phyloP scores from a whole-genome alignment of 1,284 basidiomycete genomes.

The Rhodotorula sp. region DNA sequence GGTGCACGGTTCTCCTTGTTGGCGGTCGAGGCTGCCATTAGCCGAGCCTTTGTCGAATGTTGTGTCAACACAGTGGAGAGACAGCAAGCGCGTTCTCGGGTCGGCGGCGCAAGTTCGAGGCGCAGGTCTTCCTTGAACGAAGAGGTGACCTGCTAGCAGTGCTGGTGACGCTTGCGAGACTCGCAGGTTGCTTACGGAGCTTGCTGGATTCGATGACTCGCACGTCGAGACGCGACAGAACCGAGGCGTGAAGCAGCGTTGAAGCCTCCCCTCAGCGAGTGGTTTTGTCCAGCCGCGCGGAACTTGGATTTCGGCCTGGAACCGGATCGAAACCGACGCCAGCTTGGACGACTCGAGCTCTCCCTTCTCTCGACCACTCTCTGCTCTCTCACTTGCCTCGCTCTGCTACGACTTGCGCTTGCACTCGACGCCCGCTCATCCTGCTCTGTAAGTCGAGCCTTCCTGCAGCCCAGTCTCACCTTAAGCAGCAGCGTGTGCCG shows the following conservation, averaged over 20 bases:
- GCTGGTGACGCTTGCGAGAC: neutral
- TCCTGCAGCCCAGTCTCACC: no score
- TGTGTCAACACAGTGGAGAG: neutral
- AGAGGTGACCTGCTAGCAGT: neutral
- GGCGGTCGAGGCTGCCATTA: constrained; percentile 2
- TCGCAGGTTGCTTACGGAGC: neutral
- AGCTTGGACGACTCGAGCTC: neutral
- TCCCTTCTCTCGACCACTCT: neutral
- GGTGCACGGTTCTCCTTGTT: constrained; percentile 17
- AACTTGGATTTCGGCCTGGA: neutral
- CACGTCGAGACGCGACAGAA: neutral
- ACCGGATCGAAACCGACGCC: no score
- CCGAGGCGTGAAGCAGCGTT: no score
- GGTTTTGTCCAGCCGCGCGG: neutral
- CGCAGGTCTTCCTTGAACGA: neutral
- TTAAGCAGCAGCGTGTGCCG: no score
- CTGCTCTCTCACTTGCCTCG: neutral
- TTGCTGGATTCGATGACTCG: no score
- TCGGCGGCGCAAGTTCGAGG: neutral
- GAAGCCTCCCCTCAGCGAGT: neutral
- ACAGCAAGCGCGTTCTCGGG: neutral
- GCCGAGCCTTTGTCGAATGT: neutral
- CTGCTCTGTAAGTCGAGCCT: neutral
- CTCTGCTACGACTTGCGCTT: neutral
- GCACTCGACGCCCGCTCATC: neutral